These are phyloP conservation scores for Astrothelium macrocarpum DNA, from an alignment of 495 filamentous ascomycete species.

Conservation along the genomic window DNA sequence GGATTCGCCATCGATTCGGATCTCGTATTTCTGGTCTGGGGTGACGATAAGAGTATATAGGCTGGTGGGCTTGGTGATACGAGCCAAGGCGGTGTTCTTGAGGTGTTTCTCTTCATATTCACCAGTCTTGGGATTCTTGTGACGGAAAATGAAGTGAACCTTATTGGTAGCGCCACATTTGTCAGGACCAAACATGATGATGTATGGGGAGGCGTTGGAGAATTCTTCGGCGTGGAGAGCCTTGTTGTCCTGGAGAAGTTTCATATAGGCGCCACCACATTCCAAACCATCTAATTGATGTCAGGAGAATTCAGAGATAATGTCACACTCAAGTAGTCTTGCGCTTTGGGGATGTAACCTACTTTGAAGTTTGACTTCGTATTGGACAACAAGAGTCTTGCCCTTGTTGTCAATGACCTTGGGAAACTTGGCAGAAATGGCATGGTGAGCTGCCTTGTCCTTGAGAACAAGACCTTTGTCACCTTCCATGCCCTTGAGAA, in stretches of 20 bases:
- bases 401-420: conserved; percentile 96
- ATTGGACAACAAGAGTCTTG: conserved; percentile 94
- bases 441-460: conserved; percentile 93
- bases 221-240: conserved; percentile 95
- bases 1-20: conserved; percentile 78
- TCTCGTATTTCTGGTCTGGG: conserved; percentile 88
- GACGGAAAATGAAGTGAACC: conserved; percentile 99
- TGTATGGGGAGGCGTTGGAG: conserved; percentile 92
- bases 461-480: conserved; percentile 97
- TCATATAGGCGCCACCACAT: conserved; percentile 98
- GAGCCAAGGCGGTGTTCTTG: conserved; percentile 68
- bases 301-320: conserved; percentile 16
- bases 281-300: conserved; percentile 68
- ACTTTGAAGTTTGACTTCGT: conserved; percentile 98
- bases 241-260: conserved; percentile 97
- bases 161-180: conserved; percentile 99
- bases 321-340: neutral
- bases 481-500: conserved; percentile 88
- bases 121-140: conserved; percentile 99
- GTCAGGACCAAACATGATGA: conserved; percentile 99
- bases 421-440: conserved; percentile 97
- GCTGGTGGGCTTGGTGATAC: conserved; percentile 79
- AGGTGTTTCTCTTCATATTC: conserved; percentile 99
- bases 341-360: conserved; percentile 38
- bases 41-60: conserved; percentile 95